Evolutionary conservation across 2,329 filamentous ascomycete genomes (phyloP).

Genomic region (Ramularia collo-cygni): DNA sequence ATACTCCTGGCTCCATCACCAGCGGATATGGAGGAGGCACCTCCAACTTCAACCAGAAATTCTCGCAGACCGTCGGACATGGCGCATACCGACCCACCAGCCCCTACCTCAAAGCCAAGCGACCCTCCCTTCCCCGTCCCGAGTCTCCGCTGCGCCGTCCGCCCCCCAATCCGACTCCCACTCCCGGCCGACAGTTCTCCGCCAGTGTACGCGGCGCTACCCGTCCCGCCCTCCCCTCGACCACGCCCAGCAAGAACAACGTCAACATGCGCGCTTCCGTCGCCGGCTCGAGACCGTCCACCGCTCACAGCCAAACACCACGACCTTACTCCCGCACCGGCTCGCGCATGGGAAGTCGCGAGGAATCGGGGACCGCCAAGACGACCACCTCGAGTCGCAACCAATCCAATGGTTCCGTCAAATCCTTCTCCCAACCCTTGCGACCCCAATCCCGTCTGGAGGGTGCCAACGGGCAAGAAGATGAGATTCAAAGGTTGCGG

Average conservation of each 20-base stretch:
- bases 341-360: slow-evolving; percentile 40
- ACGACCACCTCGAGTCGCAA: slow-evolving; percentile 30
- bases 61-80: slow-evolving; percentile 82
- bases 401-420: slow-evolving; percentile 33
- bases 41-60: slow-evolving; percentile 46
- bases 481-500: slow-evolving; percentile 65
- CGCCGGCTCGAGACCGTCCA: slow-evolving; percentile 39
- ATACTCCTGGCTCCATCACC: slow-evolving; percentile 55
- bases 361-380: slow-evolving; percentile 23
- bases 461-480: slow-evolving; percentile 22
- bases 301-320: slow-evolving; percentile 30
- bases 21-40: slow-evolving; percentile 32
- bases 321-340: slow-evolving; percentile 43
- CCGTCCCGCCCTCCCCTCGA: slow-evolving; percentile 37
- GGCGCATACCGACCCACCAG: slow-evolving; percentile 56
- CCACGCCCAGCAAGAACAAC: slow-evolving; percentile 24
- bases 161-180: slow-evolving; percentile 49
- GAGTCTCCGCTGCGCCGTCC: slow-evolving; percentile 72
- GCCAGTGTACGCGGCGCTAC: slow-evolving; percentile 42
- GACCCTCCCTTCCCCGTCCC: slow-evolving; percentile 75
- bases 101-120: slow-evolving; percentile 62
- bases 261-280: slow-evolving; percentile 41
- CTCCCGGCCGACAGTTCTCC: slow-evolving; percentile 52
- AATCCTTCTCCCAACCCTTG: slow-evolving; percentile 27
- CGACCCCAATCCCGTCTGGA: slow-evolving; percentile 33